Percentiles rank a stretch among this genome's conserved stretches.
Conservation (phyloP, 257 asterid species). For the Solanum bulbocastanum region DNA sequence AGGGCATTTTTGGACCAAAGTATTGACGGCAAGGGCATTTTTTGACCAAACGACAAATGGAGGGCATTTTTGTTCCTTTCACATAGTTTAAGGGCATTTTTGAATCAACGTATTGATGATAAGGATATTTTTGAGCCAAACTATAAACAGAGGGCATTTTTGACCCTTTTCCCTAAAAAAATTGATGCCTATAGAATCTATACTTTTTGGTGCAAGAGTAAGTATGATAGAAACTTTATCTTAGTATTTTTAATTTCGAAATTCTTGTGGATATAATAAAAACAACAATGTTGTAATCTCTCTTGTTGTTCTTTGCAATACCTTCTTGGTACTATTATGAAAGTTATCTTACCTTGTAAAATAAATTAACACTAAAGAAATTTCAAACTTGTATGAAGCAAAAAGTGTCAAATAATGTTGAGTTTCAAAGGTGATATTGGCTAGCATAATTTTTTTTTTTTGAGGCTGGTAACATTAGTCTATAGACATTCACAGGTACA, state of each 20-base stretch:
- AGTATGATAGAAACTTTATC: not conserved
- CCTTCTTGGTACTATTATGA: not conserved
- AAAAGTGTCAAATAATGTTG: not conserved
- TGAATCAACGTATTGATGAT: too few species aligned
- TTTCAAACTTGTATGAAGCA: not conserved
- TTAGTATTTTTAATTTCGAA: not conserved
- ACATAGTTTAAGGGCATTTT: too few species aligned
- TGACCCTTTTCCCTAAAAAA: not conserved
- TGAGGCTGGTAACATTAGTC: too few species aligned
- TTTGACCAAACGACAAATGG: too few species aligned
- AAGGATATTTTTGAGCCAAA: too few species aligned
- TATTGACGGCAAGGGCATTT: too few species aligned
- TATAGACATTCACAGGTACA: too few species aligned
- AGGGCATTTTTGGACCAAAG: too few species aligned
- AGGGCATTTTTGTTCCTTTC: too few species aligned
- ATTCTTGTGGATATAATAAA: not conserved
- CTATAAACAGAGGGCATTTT: too few species aligned
- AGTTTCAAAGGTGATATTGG: not conserved
- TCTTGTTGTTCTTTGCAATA: not conserved
- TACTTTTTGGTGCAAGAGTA: not conserved
- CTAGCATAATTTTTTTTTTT: not conserved
- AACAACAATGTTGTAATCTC: not conserved
- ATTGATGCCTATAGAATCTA: not conserved
- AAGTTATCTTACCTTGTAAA: not conserved
- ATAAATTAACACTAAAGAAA: not conserved